Base-by-base conservation (phyloP, 148 eudicot genomes). In the Vaccinium corymbosum region DNA sequence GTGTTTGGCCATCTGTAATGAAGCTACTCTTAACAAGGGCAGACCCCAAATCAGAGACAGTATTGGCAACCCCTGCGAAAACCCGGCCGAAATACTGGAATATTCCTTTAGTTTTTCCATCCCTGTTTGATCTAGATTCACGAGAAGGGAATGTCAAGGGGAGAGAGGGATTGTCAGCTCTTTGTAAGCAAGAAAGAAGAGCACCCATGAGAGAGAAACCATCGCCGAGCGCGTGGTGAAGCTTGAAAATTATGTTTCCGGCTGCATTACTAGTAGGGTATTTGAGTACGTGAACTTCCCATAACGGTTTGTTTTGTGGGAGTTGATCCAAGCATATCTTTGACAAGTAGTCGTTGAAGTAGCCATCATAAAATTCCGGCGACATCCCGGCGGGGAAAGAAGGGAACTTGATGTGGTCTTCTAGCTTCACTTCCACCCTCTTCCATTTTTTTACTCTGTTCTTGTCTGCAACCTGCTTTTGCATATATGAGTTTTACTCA, bases 161-260 rank as follows among this genome's bases (percentile, higher is more conserved):
- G 64, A 92, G 88, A 2, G 89, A 84, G 22, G 98, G 97, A 68
- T 93, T 42, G 70, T 95, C 97, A 3, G 46, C 46, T 38, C 46
- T 38, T 38, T 38, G 46, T 38, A 38, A 38, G 46, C 46, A 38
- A 38, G 46, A 95, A 51, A 95, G 94, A 56, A 95, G 97, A n/a
- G 97, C 94, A 0, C 98, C 97, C 98, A 95, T 95, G 0, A 95
- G 78, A 12, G 97, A 93, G 83, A 85, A 95, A 3, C 98, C 98
- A 27, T 95, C 95, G 0, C 98, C 98, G 3, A 94, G 86, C 7
- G 97, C 90, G 76, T 95, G 98, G 78, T 95, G 98, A 68, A 95
- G 93, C 91, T 93, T 95, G 85, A 95, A 91, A 25, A 94, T 82
- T 2, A 93, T 10, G 51, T 81, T 71, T 15, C 95, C 97, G 0